A percentile compares a stretch with the other conserved stretches of the same genome.
These are phyloP conservation scores for Pseudopithomyces maydicus DNA, from an alignment of 2,329 filamentous ascomycete genomes.

Conservation along the genomic window DNA sequence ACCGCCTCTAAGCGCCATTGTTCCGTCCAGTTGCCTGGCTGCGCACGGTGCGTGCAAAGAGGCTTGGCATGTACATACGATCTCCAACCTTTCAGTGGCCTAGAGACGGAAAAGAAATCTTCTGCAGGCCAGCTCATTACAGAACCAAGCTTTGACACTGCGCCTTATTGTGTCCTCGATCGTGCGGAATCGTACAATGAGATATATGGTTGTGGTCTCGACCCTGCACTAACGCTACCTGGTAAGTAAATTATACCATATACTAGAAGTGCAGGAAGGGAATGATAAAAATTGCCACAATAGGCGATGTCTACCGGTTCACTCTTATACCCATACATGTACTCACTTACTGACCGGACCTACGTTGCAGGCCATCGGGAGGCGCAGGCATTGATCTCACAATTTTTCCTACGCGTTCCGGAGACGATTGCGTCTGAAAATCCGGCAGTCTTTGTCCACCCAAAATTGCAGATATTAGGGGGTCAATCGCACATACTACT, in stretches of 20 bases:
- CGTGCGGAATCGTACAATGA: neutral
- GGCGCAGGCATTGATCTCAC: neutral
- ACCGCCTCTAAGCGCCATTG: constrained; percentile 9
- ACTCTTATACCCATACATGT: no score
- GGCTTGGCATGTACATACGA: constrained; percentile 6
- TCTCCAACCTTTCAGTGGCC: constrained; percentile 6
- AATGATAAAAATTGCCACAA: no score
- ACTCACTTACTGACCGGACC: no score
- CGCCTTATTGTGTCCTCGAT: neutral
- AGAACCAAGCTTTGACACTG: neutral
- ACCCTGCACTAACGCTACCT: neutral
- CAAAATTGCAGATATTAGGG: constrained; percentile 1
- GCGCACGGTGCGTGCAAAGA: constrained; percentile 9
- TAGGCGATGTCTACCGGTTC: no score
- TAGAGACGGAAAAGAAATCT: neutral
- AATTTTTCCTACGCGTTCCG: neutral
- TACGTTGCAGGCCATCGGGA: neutral
- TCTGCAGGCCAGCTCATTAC: neutral
- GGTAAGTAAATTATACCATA: neutral
- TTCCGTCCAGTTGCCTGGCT: constrained; percentile 10
- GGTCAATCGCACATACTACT: neutral
- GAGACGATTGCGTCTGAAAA: neutral
- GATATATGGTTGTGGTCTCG: neutral
- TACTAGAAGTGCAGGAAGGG: no score
- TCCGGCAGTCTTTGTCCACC: constrained; percentile 4